Conservation (phyloP, 2,329 filamentous ascomycete genomes). For the Penicillium sp. region DNA sequence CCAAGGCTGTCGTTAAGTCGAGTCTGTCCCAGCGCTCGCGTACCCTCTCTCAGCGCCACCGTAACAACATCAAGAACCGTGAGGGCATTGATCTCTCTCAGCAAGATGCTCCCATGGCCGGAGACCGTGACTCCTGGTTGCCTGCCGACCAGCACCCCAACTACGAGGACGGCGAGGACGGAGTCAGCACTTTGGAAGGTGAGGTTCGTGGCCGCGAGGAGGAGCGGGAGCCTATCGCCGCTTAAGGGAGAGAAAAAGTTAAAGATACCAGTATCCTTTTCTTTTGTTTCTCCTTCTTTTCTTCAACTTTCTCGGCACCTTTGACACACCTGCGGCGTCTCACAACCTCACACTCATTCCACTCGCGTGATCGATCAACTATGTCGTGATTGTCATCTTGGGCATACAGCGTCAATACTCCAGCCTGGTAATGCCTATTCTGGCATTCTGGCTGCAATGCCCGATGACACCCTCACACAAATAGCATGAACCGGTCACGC, state of each 20-base stretch:
- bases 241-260: conserved; percentile 6
- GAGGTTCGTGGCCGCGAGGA: conserved; percentile 38
- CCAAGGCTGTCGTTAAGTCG: conserved; percentile 83
- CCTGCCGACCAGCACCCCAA: conserved; percentile 62
- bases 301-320: background rate
- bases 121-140: conserved; percentile 78
- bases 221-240: conserved; percentile 33
- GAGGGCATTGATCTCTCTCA: conserved; percentile 79
- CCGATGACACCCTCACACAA: background rate
- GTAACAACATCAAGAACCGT: conserved; percentile 66
- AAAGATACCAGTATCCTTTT: background rate
- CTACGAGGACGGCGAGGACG: conserved; percentile 47
- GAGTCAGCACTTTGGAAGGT: conserved; percentile 32
- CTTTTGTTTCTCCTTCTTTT: background rate
- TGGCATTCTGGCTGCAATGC: background rate
- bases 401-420: background rate
- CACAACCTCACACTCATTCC: background rate
- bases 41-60: conserved; percentile 81
- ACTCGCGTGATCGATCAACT: background rate
- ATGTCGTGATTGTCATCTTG: background rate
- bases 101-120: conserved; percentile 77
- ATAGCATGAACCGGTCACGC: background rate
- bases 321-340: background rate
- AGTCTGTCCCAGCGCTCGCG: conserved; percentile 86
- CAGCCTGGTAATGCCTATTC: background rate